A percentile compares a stretch with the other conserved stretches of the same genome.
Conservation (phyloP, 805 yeast species). For the Candida oleophila region DNA sequence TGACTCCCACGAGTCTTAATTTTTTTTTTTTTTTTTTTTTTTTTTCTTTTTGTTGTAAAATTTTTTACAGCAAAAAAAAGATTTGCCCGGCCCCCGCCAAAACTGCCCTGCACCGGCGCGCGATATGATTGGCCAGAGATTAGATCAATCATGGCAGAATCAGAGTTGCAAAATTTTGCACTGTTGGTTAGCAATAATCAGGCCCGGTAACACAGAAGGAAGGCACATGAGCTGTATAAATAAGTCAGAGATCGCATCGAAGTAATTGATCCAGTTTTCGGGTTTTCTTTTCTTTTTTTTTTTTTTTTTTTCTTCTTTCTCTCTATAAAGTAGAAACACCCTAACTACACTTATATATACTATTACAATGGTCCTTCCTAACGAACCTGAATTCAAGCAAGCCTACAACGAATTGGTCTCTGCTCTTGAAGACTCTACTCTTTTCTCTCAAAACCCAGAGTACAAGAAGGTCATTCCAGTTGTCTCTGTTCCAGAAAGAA, state of each 20-base stretch:
- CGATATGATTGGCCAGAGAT: background rate
- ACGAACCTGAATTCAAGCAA: constrained; percentile 98
- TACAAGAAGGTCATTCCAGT: constrained; percentile 86
- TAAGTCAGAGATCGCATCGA: background rate
- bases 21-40: too few species aligned
- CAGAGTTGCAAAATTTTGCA: too few species aligned
- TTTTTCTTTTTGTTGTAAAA: too few species aligned
- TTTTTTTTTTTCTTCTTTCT: background rate
- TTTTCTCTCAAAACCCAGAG: constrained; percentile 86
- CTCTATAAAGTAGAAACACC: too few species aligned
- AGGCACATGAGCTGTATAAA: background rate
- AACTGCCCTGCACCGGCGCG: constrained; percentile 3
- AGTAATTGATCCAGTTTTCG: background rate
- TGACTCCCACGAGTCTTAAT: too few species aligned
- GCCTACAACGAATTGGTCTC: constrained; percentile 91
- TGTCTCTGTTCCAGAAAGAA: constrained; percentile 92
- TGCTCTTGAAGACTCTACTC: constrained; percentile 87
- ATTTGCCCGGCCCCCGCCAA: background rate
- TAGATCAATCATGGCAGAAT: background rate
- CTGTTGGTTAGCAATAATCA: too few species aligned
- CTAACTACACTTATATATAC: background rate
- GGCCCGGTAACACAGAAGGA: too few species aligned
- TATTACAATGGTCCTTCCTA: constrained; percentile 67
- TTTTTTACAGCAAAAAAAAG: too few species aligned
- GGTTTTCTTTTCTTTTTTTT: background rate